Evolutionary conservation across 176 grass and related monocot species (phyloP).

Genomic region (Chrysopogon serrulatus): DNA sequence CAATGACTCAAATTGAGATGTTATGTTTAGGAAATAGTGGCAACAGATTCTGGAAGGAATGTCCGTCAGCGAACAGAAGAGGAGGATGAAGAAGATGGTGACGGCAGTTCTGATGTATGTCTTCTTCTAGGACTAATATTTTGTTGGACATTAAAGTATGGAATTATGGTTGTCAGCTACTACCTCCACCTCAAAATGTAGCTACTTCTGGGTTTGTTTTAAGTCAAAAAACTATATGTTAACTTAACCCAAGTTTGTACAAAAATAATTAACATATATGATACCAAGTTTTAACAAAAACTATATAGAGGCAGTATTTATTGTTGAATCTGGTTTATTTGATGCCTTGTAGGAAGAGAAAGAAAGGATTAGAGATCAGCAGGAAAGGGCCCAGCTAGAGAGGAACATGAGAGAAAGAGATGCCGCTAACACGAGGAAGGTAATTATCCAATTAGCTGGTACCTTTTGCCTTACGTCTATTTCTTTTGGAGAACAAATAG

Average conservation of each 20-base stretch:
- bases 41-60: constrained; percentile 20
- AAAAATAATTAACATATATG: neutral
- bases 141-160: neutral
- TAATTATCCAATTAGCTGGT: constrained; percentile 30
- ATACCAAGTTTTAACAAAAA: too few relatives aligned
- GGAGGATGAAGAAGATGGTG: constrained; percentile 41
- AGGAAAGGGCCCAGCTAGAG: constrained; percentile 86
- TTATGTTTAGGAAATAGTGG: constrained; percentile 33
- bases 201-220: neutral
- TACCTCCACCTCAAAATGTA: neutral
- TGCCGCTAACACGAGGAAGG: constrained; percentile 68
- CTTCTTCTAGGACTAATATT: neutral
- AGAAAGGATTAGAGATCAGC: constrained; percentile 72
- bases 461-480: neutral
- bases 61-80: constrained; percentile 43
- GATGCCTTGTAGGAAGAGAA: constrained; percentile 65
- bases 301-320: neutral
- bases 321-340: constrained; percentile 23
- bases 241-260: neutral
- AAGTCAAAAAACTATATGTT: neutral
- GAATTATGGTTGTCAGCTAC: neutral
- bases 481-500: neutral
- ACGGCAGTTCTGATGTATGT: constrained; percentile 42
- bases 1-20: neutral
- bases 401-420: constrained; percentile 92